Percentiles rank a stretch among this genome's conserved stretches.
phyloP scores from a whole-genome alignment of 495 filamentous ascomycete species.

The Penicillium arizonense region DNA sequence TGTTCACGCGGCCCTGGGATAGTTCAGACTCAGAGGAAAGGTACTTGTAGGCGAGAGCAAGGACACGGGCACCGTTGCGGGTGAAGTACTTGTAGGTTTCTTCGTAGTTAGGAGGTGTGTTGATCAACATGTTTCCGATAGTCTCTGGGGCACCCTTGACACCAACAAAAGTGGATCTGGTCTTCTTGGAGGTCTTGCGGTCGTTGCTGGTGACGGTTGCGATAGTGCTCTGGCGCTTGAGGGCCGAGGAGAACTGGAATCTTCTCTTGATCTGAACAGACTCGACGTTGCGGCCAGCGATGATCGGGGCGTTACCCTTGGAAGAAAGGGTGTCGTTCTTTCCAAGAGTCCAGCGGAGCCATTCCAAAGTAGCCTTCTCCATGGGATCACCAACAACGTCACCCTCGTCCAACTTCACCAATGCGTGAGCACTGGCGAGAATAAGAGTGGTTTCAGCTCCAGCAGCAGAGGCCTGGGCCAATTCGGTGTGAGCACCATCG shows the following conservation, averaged over 20 bases:
- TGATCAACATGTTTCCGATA: constrained; percentile 85
- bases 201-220: constrained; percentile 72
- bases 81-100: constrained; percentile 99
- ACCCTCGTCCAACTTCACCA: constrained; percentile 95
- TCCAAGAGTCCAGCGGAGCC: constrained; percentile 88
- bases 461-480: constrained; percentile 63
- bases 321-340: constrained; percentile 74
- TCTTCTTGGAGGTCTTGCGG: constrained; percentile 66
- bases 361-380: constrained; percentile 91
- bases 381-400: constrained; percentile 98
- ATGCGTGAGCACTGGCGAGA: constrained; percentile 89
- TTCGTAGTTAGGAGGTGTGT: constrained; percentile 84
- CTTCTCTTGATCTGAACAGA: constrained; percentile 89
- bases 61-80: constrained; percentile 86
- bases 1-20: constrained; percentile 81
- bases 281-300: constrained; percentile 46
- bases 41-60: constrained; percentile 92
- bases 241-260: constrained; percentile 96
- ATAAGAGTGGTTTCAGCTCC: constrained; percentile 85
- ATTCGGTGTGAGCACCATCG: constrained; percentile 73
- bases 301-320: constrained; percentile 46
- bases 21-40: constrained; percentile 77
- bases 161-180: constrained; percentile 80
- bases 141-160: constrained; percentile 98
- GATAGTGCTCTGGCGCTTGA: constrained; percentile 95